Conservation (phyloP, 1,284 basidiomycete genomes). For the Prillingera fragicola region DNA sequence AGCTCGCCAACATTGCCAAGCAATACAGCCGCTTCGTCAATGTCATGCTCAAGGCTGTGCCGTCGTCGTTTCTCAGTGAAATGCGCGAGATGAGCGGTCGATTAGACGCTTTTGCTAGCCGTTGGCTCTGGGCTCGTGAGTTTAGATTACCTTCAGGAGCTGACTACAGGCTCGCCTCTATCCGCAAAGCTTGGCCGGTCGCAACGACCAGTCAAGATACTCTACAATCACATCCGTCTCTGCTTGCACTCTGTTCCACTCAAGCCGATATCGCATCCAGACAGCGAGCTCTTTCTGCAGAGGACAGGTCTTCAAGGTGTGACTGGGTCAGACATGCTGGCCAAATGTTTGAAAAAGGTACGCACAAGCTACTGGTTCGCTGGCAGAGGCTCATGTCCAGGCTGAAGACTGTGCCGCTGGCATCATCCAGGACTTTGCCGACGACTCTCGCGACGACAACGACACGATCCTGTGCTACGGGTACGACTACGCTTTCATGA, state of each 20-base stretch:
- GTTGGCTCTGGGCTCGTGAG: slow-evolving; percentile 19
- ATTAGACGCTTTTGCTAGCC: slow-evolving; percentile 15
- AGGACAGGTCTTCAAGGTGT: slow-evolving; percentile 2
- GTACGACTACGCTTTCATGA: slow-evolving; percentile 23
- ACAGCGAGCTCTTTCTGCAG: slow-evolving; percentile 8
- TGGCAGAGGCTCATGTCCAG: slow-evolving; percentile 3
- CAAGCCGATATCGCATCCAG: slow-evolving; percentile 16
- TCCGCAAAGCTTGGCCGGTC: slow-evolving; percentile 12
- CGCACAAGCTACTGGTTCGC: no score
- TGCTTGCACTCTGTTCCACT: slow-evolving; percentile 19
- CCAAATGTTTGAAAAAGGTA: slow-evolving; percentile 18
- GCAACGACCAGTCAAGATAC: slow-evolving; percentile 11
- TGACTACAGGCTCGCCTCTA: slow-evolving; percentile 16
- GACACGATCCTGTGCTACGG: slow-evolving; percentile 14
- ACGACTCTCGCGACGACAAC: slow-evolving; percentile 18
- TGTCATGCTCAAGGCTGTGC: slow-evolving; percentile 13
- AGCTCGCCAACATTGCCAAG: slow-evolving; percentile 18
- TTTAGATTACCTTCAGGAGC: not conserved
- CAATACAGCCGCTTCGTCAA: slow-evolving; percentile 20
- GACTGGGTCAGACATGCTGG: not conserved
- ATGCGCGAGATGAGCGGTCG: slow-evolving; percentile 6
- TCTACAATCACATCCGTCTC: slow-evolving; percentile 23
- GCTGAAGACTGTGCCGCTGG: slow-evolving; percentile 13
- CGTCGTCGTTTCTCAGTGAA: slow-evolving; percentile 4
- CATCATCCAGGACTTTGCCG: slow-evolving; percentile 20